Evolutionary conservation across 345 rosid genomes (phyloP), one percentile per base, ranked within the genome.

Genomic region (Chamaenerion angustifolium): DNA sequence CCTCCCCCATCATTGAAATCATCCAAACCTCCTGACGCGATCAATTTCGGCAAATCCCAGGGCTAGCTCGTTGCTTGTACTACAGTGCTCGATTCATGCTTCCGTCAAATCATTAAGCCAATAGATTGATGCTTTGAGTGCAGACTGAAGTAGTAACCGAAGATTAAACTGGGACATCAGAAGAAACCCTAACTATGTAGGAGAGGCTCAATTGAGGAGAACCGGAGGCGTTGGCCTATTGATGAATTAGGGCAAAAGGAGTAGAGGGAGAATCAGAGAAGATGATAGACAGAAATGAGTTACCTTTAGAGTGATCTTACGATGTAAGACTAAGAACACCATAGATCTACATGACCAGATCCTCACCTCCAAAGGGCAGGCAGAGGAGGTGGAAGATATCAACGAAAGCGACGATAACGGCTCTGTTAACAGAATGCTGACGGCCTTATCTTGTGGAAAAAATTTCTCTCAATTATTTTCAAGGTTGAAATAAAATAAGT

Each of bases 1-100:
- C 76, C 65, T 73, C 76, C 48, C 74, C 82, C 82, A 73, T 73
- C 40, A 56, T 21, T 44, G 7, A 43, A 35, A 35, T 8, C 52
- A 13, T 49, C 52, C 10, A 25, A 49, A 49, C 8, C 51, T 48
- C 15, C 40, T 21, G 8, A 49, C 8, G n/a, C 40, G 27, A 48
- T 48, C 35, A 48, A 19, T 48, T 21, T 21, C 8, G 6, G 31
- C 21, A 14, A 11, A 10, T 11, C 13, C 40, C 40, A 4, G 8
- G 35, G 12, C 13, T 31, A 3, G 5, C 15, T 12, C 6, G 16
- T 14, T 19, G 16, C 52, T 47, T 23, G n/a, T n/a, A n/a, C n/a
- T n/a, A 31, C 15, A 15, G 9, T 23, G 8, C 52, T 40, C 16
- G 16, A 23, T 21, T 25, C 40, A 9, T 21, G 35, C 13, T 19